Conservation (phyloP, 2,329 filamentous ascomycete genomes). For the Microsporum ferrugineum region DNA sequence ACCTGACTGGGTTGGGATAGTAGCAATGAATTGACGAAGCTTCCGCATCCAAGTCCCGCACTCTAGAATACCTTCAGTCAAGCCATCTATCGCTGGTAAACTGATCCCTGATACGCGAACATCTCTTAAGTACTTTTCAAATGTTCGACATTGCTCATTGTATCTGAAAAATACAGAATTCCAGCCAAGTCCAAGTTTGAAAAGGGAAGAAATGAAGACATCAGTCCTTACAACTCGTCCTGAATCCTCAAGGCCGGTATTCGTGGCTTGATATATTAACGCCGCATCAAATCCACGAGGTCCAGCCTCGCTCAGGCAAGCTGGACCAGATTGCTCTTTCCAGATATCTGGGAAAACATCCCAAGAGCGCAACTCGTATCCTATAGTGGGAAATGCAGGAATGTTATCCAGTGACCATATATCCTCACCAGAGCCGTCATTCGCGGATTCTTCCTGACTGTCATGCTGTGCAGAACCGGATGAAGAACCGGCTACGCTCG, state of each 20-base stretch:
- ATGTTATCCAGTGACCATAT: constrained; percentile 28
- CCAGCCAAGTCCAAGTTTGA: constrained; percentile 35
- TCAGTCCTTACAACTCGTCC: constrained; percentile 27
- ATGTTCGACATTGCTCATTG: constrained; percentile 25
- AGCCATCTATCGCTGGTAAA: constrained; percentile 28
- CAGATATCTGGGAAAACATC: constrained; percentile 28
- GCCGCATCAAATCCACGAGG: constrained; percentile 31
- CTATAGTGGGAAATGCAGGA: constrained; percentile 9
- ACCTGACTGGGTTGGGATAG: constrained; percentile 19
- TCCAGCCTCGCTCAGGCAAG: constrained; percentile 36
- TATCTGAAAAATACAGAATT: constrained; percentile 35
- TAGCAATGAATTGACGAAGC: constrained; percentile 26
- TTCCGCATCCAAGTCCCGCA: constrained; percentile 30
- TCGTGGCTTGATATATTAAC: constrained; percentile 20
- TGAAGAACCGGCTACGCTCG: constrained; percentile 14
- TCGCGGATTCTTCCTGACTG: constrained; percentile 10
- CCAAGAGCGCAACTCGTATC: constrained; percentile 28
- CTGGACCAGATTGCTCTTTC: constrained; percentile 25
- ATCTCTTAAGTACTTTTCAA: constrained; percentile 33
- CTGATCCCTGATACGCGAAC: constrained; percentile 43
- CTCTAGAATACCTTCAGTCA: constrained; percentile 23
- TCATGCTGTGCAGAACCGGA: constrained; percentile 17
- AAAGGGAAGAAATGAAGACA: constrained; percentile 30
- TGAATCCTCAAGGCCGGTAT: constrained; percentile 16
- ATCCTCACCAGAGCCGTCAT: constrained; percentile 14